phyloP scores from a whole-genome alignment of 768 basidiomycete species.

The Leucocoprinus leucothites region DNA sequence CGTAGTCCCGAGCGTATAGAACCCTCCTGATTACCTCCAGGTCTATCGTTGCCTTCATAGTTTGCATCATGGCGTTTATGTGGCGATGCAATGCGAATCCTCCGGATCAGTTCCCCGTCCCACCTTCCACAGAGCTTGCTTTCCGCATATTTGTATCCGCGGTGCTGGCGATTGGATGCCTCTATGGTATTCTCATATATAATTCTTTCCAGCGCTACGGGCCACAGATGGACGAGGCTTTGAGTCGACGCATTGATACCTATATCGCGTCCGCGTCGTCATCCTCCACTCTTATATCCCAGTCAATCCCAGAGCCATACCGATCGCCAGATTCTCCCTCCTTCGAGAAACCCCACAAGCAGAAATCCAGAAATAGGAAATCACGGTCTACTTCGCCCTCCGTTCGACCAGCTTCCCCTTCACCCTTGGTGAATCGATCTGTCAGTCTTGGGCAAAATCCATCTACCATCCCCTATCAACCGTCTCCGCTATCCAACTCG shows the following conservation, averaged over 20 bases:
- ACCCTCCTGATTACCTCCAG: slow-evolving; percentile 19
- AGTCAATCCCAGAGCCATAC: neutral
- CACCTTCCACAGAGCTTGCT: neutral
- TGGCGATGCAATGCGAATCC: slow-evolving; percentile 53
- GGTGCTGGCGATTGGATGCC: slow-evolving; percentile 38
- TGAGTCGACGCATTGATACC: neutral
- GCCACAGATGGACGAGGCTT: slow-evolving; percentile 13
- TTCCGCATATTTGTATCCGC: slow-evolving; percentile 36
- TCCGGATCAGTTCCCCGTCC: neutral
- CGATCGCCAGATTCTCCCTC: neutral
- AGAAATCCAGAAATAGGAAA: neutral
- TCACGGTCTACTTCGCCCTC: neutral
- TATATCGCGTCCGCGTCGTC: neutral
- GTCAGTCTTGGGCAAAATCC: neutral
- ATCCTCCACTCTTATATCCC: neutral
- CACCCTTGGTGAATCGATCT: neutral
- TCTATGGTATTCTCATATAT: slow-evolving; percentile 43
- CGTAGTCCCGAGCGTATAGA: neutral
- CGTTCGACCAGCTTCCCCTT: neutral
- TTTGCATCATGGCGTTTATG: slow-evolving; percentile 55
- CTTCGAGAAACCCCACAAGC: neutral
- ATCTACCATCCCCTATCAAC: neutral
- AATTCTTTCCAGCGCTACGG: slow-evolving; percentile 44
- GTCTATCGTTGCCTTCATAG: slow-evolving; percentile 58
- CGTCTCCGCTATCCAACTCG: neutral